Evolutionary conservation across 148 eudicot species (phyloP).

Genomic region (Arbutus unedo): DNA sequence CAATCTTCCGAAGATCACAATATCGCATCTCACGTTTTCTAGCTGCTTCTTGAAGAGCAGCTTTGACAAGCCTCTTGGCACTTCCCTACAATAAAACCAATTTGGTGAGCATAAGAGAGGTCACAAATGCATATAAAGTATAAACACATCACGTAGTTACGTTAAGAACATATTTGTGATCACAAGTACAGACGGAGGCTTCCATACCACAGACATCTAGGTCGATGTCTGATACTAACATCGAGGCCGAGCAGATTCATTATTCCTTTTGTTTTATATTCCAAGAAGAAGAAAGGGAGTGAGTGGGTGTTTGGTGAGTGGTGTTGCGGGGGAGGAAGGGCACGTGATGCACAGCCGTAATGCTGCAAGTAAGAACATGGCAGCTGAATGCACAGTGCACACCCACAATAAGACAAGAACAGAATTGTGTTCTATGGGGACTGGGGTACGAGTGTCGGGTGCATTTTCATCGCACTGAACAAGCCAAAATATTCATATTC

Average conservation of each 20-base stretch:
- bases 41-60: slow-evolving; percentile 82
- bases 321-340: not conserved
- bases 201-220: not conserved
- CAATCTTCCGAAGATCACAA: slow-evolving; percentile 68
- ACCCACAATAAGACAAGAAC: not conserved
- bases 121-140: not conserved
- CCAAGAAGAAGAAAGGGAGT: not conserved
- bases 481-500: not conserved
- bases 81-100: slow-evolving; percentile 51
- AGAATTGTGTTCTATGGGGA: not conserved
- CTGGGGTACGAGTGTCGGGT: not conserved
- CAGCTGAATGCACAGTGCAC: not conserved
- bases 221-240: not conserved
- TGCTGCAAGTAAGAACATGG: not conserved
- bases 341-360: not conserved
- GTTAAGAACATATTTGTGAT: not conserved
- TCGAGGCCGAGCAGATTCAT: not conserved
- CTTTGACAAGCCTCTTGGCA: slow-evolving; percentile 64
- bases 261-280: not conserved
- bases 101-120: not conserved
- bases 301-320: not conserved
- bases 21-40: slow-evolving; percentile 75
- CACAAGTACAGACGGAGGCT: not conserved
- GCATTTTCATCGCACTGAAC: not conserved
- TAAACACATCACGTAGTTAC: not conserved